Base-by-base conservation (phyloP, 768 basidiomycete genomes). In the Coprinellus aureogranulatus region DNA sequence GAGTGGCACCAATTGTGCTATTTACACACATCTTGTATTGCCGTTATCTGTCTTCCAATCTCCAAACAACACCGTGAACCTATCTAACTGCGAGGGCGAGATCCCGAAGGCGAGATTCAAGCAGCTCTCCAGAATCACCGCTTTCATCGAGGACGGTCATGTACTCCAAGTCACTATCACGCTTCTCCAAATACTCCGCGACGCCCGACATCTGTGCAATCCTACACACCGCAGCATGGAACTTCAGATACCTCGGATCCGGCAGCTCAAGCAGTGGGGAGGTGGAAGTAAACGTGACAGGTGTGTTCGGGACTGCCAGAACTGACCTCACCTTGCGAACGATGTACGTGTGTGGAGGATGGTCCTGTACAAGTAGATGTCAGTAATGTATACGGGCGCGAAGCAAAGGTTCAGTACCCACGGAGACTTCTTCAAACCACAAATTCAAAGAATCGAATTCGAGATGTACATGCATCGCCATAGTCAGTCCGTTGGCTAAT, bases 191-290 rank as follows among this genome's bases (percentile, higher is more conserved):
- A 25, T 27, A 59, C 46, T 28, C 16, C 23, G 53, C 53, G 49
- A 54, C 40, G 40, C 57, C 51, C 22, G 57, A 58, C 51, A 58
- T 11, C 27, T 58, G 50, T 14, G 57, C 57, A 16, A 59, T 49
- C 30, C 47, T 48, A 51, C 59, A 55, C 10, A 59, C 28, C 12
- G 48, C 40, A 26, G 59, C 54, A 46, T 59, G 59, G 16, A 60
- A 42, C 49, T 41, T 55, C 31, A 60, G 59, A 26, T 52, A 60
- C 39, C 27, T 42, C 23, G 54, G 37, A 8, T 52, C 40, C 20
- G 47, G 54, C 16, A 55, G 47, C n/a, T 40, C 26, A 44, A 51
- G 25, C 23, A 8, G 40, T 18, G 41, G 40, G 16, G 8, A 4
- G 4, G 9, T 14, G 16, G 49, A 50, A 30, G 28, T 27, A 20